Base-by-base conservation (phyloP, 192 early-diverging fungal species). In the Kappamyces sp. region DNA sequence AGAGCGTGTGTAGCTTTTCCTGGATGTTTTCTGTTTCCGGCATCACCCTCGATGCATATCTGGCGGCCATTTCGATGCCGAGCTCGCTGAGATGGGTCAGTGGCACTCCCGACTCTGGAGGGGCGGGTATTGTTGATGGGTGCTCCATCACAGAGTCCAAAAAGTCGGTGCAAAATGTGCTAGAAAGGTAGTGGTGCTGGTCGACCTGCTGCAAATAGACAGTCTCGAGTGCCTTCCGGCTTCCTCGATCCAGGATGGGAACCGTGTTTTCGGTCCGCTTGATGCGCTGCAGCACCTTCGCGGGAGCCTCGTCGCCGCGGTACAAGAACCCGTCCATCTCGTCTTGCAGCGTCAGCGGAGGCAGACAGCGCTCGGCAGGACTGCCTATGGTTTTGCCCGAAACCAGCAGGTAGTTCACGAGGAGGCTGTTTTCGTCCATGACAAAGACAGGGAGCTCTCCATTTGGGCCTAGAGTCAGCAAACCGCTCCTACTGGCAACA, bases 361-460 rank as follows among this genome's bases (percentile, higher is more conserved):
- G 76, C 6, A 78, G 44, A 2, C 13, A 9, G 12, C 76, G 55
- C 53, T 79, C 77, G n/a, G 39, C 42, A 12, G 74, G 67, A 1
- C 77, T 73, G 9, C 78, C 78, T 32, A 69, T 55, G 0, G 60
- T 40, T 34, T 53, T 62, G 5, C 66, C 67, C 12, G 71, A 47
- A 10, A 75, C 58, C 49, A 77, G 49, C 15, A 80, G 71, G 46
- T 60, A 50, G 40, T 72, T 78, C 5, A 71, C 59, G 3, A 75
- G 48, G 3, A 80, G 40, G 1, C 70, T 64, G 49, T 66, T 65
- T 39, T 70, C 73, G 60, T 80, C 75, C 32, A 74, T 61, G 23
- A 74, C 51, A 49, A 68, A 71, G 2, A 31, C 55, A 38, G 47
- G 63, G 7, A 5, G 5, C 7, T 35, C 0, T 5, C 35, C 34